These are phyloP conservation scores for Aspergillus hiratsukae DNA, from an alignment of 2,329 filamentous ascomycete genomes.

Conservation along the genomic window DNA sequence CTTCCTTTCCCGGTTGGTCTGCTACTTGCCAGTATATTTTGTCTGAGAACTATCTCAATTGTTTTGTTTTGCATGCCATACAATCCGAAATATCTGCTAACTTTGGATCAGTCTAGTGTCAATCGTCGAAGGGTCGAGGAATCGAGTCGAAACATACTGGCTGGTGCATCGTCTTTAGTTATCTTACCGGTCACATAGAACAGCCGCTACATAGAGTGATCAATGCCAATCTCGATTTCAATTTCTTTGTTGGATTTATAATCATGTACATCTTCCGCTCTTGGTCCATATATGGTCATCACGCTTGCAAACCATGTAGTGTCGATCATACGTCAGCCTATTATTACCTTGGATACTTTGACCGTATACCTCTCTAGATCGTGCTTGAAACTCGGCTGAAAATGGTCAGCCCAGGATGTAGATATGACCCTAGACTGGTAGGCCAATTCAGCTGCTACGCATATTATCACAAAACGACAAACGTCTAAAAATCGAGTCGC, in stretches of 20 bases:
- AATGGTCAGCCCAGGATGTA: neutral
- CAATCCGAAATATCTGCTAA: neutral
- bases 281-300: neutral
- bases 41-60: constrained; percentile 50
- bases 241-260: neutral
- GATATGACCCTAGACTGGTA: neutral
- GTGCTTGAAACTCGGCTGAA: neutral
- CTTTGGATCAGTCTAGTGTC: neutral
- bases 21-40: constrained; percentile 69
- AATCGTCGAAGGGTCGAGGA: neutral
- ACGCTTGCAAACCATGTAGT: neutral
- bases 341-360: neutral
- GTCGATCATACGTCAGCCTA: neutral
- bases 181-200: neutral
- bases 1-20: constrained; percentile 59
- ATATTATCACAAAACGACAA: too few relatives aligned
- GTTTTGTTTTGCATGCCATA: neutral
- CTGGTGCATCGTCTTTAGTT: neutral
- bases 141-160: neutral
- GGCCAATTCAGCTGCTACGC: neutral
- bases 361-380: neutral
- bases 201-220: neutral
- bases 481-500: neutral
- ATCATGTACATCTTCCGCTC: neutral
- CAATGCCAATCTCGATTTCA: neutral